A percentile compares a stretch with the other conserved stretches of the same genome.
Evolutionary conservation across 108 stramenopile species (phyloP).

Genomic region (Licmophora abbreviata): DNA sequence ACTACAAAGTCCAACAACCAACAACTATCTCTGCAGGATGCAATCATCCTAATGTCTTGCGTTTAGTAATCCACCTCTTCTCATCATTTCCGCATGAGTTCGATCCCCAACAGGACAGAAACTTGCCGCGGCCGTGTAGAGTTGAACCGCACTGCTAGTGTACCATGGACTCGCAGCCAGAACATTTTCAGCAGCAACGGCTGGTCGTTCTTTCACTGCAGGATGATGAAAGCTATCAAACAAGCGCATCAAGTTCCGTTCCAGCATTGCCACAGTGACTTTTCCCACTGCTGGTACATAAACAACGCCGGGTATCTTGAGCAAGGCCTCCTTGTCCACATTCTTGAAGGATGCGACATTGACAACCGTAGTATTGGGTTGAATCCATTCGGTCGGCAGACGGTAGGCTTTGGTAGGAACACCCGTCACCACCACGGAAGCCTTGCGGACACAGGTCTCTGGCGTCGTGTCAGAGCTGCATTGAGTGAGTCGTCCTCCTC

Average conservation of each 20-base stretch:
- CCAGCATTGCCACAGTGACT: conserved; percentile 94
- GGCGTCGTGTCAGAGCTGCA: conserved; percentile 59
- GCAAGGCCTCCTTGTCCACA: conserved; percentile 84
- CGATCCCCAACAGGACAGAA: too few relatives aligned
- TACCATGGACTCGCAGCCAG: too few relatives aligned
- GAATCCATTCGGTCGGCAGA: conserved; percentile 87
- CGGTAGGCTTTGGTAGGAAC: conserved; percentile 90
- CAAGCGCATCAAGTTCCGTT: conserved; percentile 87
- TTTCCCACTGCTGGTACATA: conserved; percentile 95
- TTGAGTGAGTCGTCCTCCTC: conserved; percentile 51
- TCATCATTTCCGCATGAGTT: too few relatives aligned
- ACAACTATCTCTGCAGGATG: too few relatives aligned
- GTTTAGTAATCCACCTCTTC: too few relatives aligned
- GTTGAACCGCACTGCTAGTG: too few relatives aligned
- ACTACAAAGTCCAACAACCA: too few relatives aligned
- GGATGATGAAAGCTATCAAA: conserved; percentile 87
- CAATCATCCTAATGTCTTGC: too few relatives aligned
- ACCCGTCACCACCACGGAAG: conserved; percentile 87
- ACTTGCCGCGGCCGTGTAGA: too few relatives aligned
- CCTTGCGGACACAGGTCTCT: conserved; percentile 86
- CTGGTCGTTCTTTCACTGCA: too few relatives aligned
- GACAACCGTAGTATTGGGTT: conserved; percentile 87
- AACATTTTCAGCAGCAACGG: too few relatives aligned
- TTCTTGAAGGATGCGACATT: conserved; percentile 96
- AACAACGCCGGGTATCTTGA: conserved; percentile 78